Base-by-base conservation (phyloP, 73 alveolate species). In the Paramecium tetraurelia region DNA sequence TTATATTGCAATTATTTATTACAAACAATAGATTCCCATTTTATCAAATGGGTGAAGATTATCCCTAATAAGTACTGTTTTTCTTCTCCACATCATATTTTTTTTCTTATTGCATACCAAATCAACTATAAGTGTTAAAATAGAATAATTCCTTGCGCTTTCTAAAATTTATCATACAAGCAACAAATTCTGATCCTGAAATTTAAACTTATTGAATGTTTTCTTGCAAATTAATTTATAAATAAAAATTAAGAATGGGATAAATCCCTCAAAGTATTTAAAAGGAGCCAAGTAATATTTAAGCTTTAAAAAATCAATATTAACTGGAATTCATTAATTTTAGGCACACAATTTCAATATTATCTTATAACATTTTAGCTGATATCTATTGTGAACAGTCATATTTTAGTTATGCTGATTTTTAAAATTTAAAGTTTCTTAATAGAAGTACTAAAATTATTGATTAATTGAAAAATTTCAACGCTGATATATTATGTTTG, bases 281-380 rank as follows among this genome's bases (percentile, higher is more conserved):
- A 63, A 31, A 12, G 0, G 29, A 63, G 7, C 50, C 21, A 9
- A 63, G 46, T 27, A 63, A 63, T 27, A 27, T 12, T 63, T 63
- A 27, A 63, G 9, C 10, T 2, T 27, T 3, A 41, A n/a, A 27
- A 63, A 63, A 31, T 27, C 10, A 63, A 22, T 63, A 63, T 33
- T 63, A 63, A 11, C 84, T 50, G 24, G 22, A 27, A 63, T 63
- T 12, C 46, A 63, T 59, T 33, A 59, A 59, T 59, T 27, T 59
- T 59, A 59, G 80, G 22, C 80, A 59, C 80, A 59, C 86, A 14
- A 86, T 88, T 22, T 88, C 90, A 40, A 46, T 88, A 14, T 58
- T 83, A 36, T 70, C 90, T 20, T 88, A 68, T 63, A 88, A 88
- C 70, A 59, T 88, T 36, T 50, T 88, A 29, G 93, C 93, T 69